These are phyloP conservation scores for Macrocybe gigantea DNA, from an alignment of 768 basidiomycete species.

Conservation along the genomic window DNA sequence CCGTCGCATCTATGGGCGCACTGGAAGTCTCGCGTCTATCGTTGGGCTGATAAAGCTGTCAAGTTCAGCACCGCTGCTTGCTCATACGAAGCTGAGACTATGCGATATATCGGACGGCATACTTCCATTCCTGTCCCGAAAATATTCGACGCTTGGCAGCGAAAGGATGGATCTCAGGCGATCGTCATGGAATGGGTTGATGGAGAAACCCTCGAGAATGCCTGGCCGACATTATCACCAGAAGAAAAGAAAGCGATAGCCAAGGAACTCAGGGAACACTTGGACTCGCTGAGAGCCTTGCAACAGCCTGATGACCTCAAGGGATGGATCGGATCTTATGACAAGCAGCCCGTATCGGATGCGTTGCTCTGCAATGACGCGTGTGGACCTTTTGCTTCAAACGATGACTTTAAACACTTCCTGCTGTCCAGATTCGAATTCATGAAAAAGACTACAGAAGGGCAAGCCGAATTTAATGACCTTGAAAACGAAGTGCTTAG, in stretches of 20 bases:
- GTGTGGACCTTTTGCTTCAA: conserved; percentile 2
- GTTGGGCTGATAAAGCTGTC: neutral
- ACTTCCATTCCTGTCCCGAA: conserved; percentile 2
- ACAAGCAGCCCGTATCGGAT: conserved; percentile 3
- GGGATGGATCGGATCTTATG: neutral
- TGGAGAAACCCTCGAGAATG: neutral
- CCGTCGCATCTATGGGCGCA: neutral
- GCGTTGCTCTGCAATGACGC: conserved; percentile 1
- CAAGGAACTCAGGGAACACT: neutral
- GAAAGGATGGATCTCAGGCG: neutral
- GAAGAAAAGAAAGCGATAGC: neutral
- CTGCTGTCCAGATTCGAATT: conserved; percentile 1
- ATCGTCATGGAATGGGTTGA: conserved; percentile 4
- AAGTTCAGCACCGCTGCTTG: neutral
- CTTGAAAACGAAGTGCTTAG: neutral
- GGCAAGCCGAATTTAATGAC: conserved; percentile 1
- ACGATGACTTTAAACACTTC: conserved; percentile 3
- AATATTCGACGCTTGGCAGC: conserved; percentile 1
- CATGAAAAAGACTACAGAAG: neutral
- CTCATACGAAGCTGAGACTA: conserved; percentile 2
- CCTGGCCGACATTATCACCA: neutral
- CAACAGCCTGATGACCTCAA: neutral
- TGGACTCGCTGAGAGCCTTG: neutral
- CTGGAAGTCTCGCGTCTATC: conserved; percentile 2
- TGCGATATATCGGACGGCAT: neutral